Evolutionary conservation across 345 rosid genomes (phyloP).

Genomic region (Trapa bicornis): DNA sequence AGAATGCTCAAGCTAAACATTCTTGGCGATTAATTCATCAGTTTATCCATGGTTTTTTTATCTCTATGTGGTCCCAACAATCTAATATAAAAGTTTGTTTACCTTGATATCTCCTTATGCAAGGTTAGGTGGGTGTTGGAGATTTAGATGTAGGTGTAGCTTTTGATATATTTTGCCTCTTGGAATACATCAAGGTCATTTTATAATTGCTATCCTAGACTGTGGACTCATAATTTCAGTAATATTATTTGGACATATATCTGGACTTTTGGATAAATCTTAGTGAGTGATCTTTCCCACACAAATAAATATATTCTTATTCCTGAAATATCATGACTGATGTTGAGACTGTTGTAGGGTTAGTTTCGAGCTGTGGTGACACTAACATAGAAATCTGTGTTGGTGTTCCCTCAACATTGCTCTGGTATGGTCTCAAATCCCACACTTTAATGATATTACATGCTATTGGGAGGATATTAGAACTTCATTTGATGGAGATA

Average conservation of each 20-base stretch:
- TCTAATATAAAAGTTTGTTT: background rate
- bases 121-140: background rate
- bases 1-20: background rate
- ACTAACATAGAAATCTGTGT: slow-evolving; percentile 46
- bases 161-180: background rate
- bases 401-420: slow-evolving; percentile 42
- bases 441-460: slow-evolving; percentile 9
- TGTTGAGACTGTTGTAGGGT: slow-evolving; percentile 48
- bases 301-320: background rate
- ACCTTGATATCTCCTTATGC: background rate
- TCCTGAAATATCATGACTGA: slow-evolving; percentile 17
- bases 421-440: slow-evolving; percentile 48
- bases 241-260: background rate
- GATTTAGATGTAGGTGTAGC: background rate
- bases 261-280: background rate
- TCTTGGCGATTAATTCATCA: background rate
- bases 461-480: slow-evolving; percentile 9
- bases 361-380: slow-evolving; percentile 43
- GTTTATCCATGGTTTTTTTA: background rate
- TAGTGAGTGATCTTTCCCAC: background rate
- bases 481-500: slow-evolving; percentile 7
- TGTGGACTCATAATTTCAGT: background rate
- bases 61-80: background rate
- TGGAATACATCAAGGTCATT: background rate
- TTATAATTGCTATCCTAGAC: background rate